Evolutionary conservation across 2,329 filamentous ascomycete genomes (phyloP).

Genomic region (Apiospora aurea): DNA sequence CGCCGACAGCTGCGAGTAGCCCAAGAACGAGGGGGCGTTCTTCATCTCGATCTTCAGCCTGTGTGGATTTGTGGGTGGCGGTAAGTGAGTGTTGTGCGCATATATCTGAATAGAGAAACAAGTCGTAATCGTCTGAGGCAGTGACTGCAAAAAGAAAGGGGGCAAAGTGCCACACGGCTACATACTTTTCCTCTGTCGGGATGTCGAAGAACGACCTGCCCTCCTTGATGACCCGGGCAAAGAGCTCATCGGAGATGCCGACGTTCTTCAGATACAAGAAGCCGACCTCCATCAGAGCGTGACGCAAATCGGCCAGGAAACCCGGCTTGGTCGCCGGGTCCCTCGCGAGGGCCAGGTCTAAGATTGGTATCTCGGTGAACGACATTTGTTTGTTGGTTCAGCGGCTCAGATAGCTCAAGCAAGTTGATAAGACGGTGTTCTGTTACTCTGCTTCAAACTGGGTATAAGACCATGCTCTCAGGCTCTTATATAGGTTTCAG

Average conservation of each 20-base stretch:
- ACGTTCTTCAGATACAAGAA: constrained; percentile 87
- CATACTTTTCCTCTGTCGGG: constrained; percentile 75
- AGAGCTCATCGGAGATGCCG: constrained; percentile 71
- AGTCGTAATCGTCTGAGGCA: background rate
- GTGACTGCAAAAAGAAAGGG: background rate
- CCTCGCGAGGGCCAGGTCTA: constrained; percentile 74
- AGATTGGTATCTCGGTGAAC: constrained; percentile 78
- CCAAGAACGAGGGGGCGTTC: constrained; percentile 74
- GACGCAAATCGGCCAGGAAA: constrained; percentile 74
- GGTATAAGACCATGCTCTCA: background rate
- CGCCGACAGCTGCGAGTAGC: constrained; percentile 70
- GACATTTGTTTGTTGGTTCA: constrained; percentile 53
- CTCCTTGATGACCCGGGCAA: constrained; percentile 69
- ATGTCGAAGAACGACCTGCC: constrained; percentile 80
- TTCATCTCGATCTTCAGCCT: constrained; percentile 76
- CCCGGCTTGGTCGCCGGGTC: constrained; percentile 71
- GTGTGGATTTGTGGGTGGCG: background rate
- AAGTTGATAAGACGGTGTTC: background rate
- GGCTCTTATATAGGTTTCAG: background rate
- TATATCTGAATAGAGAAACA: background rate
- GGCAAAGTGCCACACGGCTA: constrained; percentile 8
- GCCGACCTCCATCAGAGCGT: constrained; percentile 84
- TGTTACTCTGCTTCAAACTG: background rate
- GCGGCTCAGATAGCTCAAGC: background rate
- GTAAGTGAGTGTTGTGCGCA: background rate